These are phyloP conservation scores for Schizophyllum commune DNA, from an alignment of 1,284 basidiomycete species.

Conservation along the genomic window DNA sequence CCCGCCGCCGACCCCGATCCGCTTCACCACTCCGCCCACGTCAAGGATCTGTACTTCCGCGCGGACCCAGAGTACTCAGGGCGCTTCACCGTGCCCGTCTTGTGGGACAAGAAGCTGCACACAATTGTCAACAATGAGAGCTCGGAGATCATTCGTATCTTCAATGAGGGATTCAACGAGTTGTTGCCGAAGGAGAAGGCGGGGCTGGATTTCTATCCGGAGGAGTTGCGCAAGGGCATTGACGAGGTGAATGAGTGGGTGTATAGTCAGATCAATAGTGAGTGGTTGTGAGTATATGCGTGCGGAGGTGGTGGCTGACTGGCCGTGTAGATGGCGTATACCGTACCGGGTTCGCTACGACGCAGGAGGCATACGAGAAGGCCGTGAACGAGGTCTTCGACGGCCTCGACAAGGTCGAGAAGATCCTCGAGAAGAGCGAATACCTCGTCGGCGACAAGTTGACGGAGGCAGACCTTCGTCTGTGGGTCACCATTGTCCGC, in stretches of 20 bases:
- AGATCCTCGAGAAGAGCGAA: constrained; percentile 68
- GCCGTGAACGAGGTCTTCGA: constrained; percentile 70
- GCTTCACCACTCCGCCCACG: constrained; percentile 58
- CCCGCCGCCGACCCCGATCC: constrained; percentile 70
- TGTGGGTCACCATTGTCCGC: constrained; percentile 81
- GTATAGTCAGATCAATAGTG: constrained; percentile 77
- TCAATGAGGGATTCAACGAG: constrained; percentile 81
- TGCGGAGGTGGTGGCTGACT: constrained; percentile 25
- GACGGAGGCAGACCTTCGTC: constrained; percentile 89
- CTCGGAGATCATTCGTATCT: constrained; percentile 88
- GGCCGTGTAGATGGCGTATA: constrained; percentile 60
- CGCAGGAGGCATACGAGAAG: constrained; percentile 75
- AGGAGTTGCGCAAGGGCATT: constrained; percentile 66
- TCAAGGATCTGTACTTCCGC: constrained; percentile 83
- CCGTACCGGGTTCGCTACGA: constrained; percentile 83
- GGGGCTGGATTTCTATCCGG: constrained; percentile 73
- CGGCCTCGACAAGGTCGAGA: constrained; percentile 78
- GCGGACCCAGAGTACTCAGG: constrained; percentile 66
- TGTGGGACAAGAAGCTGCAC: constrained; percentile 89
- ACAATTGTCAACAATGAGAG: constrained; percentile 96
- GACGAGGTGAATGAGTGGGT: constrained; percentile 87
- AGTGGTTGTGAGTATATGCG: constrained; percentile 16
- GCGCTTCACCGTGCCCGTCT: constrained; percentile 84
- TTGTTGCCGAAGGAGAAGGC: constrained; percentile 60
- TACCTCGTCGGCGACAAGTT: constrained; percentile 78